Base-by-base conservation (phyloP, 306 rosid genomes). In the Quercus wislizeni region DNA sequence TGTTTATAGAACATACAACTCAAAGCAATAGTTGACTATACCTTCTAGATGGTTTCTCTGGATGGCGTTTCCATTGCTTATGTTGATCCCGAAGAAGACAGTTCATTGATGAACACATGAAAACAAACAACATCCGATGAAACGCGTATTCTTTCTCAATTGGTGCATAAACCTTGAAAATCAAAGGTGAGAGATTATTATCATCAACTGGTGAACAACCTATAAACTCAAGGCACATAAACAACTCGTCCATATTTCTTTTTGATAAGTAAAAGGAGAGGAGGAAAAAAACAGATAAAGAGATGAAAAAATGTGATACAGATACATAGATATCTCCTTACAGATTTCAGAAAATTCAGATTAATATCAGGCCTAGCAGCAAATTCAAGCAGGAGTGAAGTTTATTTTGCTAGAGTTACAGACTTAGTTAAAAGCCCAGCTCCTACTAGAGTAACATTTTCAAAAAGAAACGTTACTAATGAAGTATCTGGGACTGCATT, bases 61-160 rank as follows among this genome's bases (percentile, higher is more conserved):
- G 84, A 67, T 76, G 74, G 70, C 87, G 78, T 74, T 88, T 94
- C 98, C 94, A 87, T 78, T 91, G 98, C 78, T 92, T 97, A 8
- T 90, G 96, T 68, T 89, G 97, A 82, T 94, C 97, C 71, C 88
- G 84, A 55, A 83, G 92, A 83, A 94, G 98, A 83, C 97, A 94
- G 49, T 18, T 85, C 93, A 92, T 90, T 18, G 97, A 92, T n/a
- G 84, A 87, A 78, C 98, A 94, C 93, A 92, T 88, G 72, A 91
- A 94, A 74, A 91, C 94, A 84, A 86, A 91, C 74, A 94, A 70
- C 65, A 83, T 91, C 77, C 97, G 92, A 77, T 94, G 98, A 85
- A 92, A 94, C 31, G 97, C 64, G 74, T 73, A 83, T 31, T 90
- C 90, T 86, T 83, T 81, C 68, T 91, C 92, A 30, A 71, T 83